These are phyloP conservation scores for Naganishia vishniacii DNA, from an alignment of 768 basidiomycete genomes.

Conservation along the genomic window DNA sequence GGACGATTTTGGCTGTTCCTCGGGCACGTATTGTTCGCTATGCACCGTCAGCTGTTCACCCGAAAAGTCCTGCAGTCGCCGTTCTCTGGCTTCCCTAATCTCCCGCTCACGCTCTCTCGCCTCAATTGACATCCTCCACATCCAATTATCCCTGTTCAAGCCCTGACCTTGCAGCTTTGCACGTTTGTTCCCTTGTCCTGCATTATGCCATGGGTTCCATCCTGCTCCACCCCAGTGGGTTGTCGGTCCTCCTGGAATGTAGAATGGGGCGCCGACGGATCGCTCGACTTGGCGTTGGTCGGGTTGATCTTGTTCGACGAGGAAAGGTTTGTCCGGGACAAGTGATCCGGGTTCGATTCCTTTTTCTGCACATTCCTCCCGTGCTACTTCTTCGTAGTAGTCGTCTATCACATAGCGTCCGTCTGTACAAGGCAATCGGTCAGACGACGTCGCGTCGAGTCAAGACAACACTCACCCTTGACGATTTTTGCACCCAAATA, in stretches of 20 bases:
- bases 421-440: constrained; percentile 53
- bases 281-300: constrained; percentile 44
- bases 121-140: constrained; percentile 68
- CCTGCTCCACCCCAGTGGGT: constrained; percentile 82
- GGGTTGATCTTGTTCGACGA: constrained; percentile 52
- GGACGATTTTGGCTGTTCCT: background rate
- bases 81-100: constrained; percentile 43
- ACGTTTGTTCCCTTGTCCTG: constrained; percentile 78
- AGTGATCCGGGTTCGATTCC: constrained; percentile 76
- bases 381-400: constrained; percentile 83
- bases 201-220: constrained; percentile 81
- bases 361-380: constrained; percentile 68
- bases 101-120: constrained; percentile 59
- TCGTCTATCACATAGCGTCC: constrained; percentile 91
- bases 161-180: constrained; percentile 71
- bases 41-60: constrained; percentile 17
- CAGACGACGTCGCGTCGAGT: background rate
- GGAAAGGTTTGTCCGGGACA: constrained; percentile 50
- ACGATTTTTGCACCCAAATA: constrained; percentile 88
- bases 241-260: constrained; percentile 85
- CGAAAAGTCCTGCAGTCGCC: constrained; percentile 29
- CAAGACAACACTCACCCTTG: constrained; percentile 56
- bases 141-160: constrained; percentile 86
- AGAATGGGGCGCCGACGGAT: constrained; percentile 60
- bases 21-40: constrained; percentile 16